These are phyloP conservation scores for Quercus rubra DNA, from an alignment of 306 rosid genomes.

Conservation along the genomic window DNA sequence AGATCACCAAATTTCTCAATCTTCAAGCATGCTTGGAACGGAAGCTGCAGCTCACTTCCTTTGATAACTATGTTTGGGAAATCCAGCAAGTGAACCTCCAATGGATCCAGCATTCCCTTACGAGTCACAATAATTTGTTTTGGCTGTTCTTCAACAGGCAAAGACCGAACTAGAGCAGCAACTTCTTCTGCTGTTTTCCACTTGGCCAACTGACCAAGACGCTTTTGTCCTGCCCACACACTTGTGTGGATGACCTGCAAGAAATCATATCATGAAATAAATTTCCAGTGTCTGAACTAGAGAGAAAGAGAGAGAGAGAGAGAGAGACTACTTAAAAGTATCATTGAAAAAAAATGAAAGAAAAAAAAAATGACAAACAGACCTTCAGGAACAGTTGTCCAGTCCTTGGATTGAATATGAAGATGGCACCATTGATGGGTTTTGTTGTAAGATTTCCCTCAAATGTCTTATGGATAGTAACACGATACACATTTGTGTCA, in stretches of 20 bases:
- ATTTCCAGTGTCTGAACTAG: background rate
- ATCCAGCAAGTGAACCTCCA: constrained; percentile 93
- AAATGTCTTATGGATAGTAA: constrained; percentile 95
- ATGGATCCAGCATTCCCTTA: constrained; percentile 97
- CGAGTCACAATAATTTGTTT: constrained; percentile 98
- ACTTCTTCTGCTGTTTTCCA: constrained; percentile 99
- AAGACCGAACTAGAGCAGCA: constrained; percentile 96
- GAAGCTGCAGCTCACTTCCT: constrained; percentile 99
- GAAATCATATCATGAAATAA: constrained; percentile 1
- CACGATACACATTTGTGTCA: constrained; percentile 98
- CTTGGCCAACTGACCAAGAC: constrained; percentile 99
- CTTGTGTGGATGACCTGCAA: constrained; percentile 95
- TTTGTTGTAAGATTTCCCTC: constrained; percentile 99
- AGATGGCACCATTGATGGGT: constrained; percentile 97
- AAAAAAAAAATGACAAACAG: constrained; percentile 5
- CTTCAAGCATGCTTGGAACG: constrained; percentile 98
- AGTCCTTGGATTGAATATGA: constrained; percentile 96
- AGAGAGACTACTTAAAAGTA: background rate
- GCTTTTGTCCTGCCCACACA: constrained; percentile 99
- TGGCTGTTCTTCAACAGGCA: constrained; percentile 99
- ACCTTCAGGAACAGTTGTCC: constrained; percentile 97
- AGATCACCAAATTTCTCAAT: constrained; percentile 98
- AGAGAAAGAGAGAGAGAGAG: no score
- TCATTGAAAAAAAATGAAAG: background rate
- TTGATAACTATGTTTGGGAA: constrained; percentile 96